Evolutionary conservation across 2,329 filamentous ascomycete genomes (phyloP).

Genomic region (Passalora sequoiae): DNA sequence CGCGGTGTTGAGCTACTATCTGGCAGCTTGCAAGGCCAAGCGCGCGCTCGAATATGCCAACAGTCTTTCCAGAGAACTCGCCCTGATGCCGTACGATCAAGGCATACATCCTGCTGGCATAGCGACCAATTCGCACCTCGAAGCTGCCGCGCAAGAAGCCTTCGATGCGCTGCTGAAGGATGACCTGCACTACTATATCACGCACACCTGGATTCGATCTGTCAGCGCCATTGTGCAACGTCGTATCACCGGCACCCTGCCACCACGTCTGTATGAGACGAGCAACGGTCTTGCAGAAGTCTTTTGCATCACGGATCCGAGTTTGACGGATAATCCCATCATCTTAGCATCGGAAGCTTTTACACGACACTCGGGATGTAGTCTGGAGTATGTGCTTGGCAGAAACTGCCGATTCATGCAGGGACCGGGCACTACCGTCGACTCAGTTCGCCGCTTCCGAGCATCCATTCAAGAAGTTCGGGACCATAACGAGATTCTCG

Average conservation of each 20-base stretch:
- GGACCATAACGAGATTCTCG: conserved; percentile 66
- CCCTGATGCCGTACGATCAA: conserved; percentile 39
- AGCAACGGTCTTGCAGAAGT: conserved; percentile 71
- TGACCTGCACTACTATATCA: conserved; percentile 65
- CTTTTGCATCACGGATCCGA: conserved; percentile 71
- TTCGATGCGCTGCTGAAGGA: conserved; percentile 61
- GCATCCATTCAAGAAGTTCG: conserved; percentile 51
- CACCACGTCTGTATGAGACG: conserved; percentile 57
- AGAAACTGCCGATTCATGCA: conserved; percentile 75
- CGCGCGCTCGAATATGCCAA: conserved; percentile 67
- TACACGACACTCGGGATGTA: conserved; percentile 67
- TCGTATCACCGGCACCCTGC: conserved; percentile 61
- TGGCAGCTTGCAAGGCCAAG: conserved; percentile 52
- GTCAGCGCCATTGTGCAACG: conserved; percentile 64
- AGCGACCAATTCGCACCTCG: conserved; percentile 56
- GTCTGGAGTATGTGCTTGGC: conserved; percentile 65
- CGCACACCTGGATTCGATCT: conserved; percentile 61
- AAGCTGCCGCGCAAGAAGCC: conserved; percentile 55
- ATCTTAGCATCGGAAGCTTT: conserved; percentile 75
- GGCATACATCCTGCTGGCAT: conserved; percentile 17
- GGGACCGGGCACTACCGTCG: conserved; percentile 55
- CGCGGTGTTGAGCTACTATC: conserved; percentile 13
- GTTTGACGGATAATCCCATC: conserved; percentile 66
- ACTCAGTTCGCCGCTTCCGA: conserved; percentile 10
- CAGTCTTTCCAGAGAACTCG: conserved; percentile 56